A percentile compares a stretch with the other conserved stretches of the same genome.
Conservation (phyloP, 306 rosid genomes). For the Dalbergia oliveri region DNA sequence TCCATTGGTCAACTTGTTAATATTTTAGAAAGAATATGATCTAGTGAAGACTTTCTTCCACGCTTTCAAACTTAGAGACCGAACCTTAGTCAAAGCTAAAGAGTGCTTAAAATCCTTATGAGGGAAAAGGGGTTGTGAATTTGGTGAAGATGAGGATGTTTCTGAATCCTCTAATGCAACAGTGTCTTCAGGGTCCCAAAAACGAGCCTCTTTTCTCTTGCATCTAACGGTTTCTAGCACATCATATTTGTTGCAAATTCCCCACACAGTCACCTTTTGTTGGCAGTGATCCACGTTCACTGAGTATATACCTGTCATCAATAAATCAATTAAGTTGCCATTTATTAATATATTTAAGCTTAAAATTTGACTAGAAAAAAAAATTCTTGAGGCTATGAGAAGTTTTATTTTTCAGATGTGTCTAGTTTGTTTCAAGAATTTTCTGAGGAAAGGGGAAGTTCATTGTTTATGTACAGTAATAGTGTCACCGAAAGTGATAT, state of each 20-base stretch:
- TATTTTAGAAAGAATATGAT: conserved; percentile 65
- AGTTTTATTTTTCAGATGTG: not conserved
- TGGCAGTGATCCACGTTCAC: conserved; percentile 72
- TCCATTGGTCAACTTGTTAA: not conserved
- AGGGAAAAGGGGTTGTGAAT: conserved; percentile 40
- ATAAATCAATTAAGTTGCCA: not conserved
- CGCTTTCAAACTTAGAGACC: conserved; percentile 79
- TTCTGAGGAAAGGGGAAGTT: not conserved
- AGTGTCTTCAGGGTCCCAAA: conserved; percentile 79
- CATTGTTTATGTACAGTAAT: conserved; percentile 35
- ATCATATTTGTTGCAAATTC: conserved; percentile 89
- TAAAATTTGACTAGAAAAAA: not conserved
- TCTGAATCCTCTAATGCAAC: conserved; percentile 45
- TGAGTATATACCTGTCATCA: conserved; percentile 78
- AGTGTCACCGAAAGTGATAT: conserved; percentile 39
- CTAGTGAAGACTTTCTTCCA: conserved; percentile 73
- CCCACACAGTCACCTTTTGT: conserved; percentile 92
- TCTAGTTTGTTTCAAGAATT: not conserved
- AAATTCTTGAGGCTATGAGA: not conserved
- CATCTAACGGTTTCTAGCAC: conserved; percentile 66
- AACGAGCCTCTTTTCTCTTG: conserved; percentile 85
- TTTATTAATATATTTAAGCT: not conserved
- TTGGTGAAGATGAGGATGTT: conserved; percentile 45
- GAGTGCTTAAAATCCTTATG: conserved; percentile 51
- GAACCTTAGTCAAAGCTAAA: conserved; percentile 66